phyloP scores from a whole-genome alignment of 495 filamentous ascomycete genomes.

The Podospora sp. region DNA sequence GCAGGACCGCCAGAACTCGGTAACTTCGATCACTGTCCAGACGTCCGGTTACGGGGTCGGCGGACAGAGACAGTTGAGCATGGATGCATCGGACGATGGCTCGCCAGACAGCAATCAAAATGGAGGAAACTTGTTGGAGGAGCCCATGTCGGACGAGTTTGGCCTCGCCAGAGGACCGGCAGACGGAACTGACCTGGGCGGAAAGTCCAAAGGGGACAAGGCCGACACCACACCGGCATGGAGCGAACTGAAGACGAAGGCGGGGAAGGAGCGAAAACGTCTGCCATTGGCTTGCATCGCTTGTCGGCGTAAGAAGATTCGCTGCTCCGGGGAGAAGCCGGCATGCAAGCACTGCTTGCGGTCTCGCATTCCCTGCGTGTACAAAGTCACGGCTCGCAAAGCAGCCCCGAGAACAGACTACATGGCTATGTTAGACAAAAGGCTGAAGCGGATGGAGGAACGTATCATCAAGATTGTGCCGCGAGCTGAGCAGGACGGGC shows the following conservation, averaged over 20 bases:
- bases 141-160: conserved; percentile 56
- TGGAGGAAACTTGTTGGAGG: conserved; percentile 50
- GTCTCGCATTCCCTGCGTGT: conserved; percentile 95
- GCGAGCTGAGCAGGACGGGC: conserved; percentile 70
- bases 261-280: conserved; percentile 93
- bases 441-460: conserved; percentile 94
- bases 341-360: conserved; percentile 95
- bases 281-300: conserved; percentile 94
- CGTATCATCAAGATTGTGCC: conserved; percentile 95
- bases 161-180: conserved; percentile 48
- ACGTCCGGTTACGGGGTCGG: conserved; percentile 28
- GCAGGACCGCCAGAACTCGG: conserved; percentile 45
- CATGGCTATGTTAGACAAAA: conserved; percentile 98
- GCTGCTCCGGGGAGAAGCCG: conserved; percentile 96
- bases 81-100: conserved; percentile 51
- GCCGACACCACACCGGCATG: conserved; percentile 70
- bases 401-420: conserved; percentile 96
- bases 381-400: conserved; percentile 94
- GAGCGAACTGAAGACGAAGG: conserved; percentile 97
- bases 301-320: conserved; percentile 95
- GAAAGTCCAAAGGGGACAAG: conserved; percentile 58
- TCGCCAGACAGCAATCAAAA: conserved; percentile 51
- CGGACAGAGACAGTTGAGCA: conserved; percentile 36
- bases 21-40: conserved; percentile 39
- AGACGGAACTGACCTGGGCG: conserved; percentile 55